Evolutionary conservation across 768 basidiomycete species (phyloP), one percentile per base, ranked within the genome.

Genomic region (Panaeolus cyanescens): DNA sequence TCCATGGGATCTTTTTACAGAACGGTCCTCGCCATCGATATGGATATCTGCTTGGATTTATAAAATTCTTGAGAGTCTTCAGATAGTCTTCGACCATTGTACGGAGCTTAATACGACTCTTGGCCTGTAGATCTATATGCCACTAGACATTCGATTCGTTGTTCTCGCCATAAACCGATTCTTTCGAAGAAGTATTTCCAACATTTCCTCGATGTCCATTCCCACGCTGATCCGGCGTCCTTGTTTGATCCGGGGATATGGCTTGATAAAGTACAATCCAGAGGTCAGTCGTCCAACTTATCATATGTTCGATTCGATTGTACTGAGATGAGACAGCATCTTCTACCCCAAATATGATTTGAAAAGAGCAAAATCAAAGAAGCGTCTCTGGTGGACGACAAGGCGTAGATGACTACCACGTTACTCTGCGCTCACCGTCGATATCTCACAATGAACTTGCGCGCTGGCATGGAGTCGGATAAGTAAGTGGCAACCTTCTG

Each of bases 181-280:
- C 9, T 3, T 50, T 50, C 10, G 5, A 8, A 7, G 33, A 34
- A 34, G 33, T 34, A 25, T 2, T 4, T 25, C 17, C 25, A 25
- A 50, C 45, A 10, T 42, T 42, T 42, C 12, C 36, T n/a, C n/a
- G n/a, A n/a, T n/a, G n/a, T n/a, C n/a, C n/a, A n/a, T 37, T 50
- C 45, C 30, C 45, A 50, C 45, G 25, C 17, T 50, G 45, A 50
- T 28, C 30, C 25, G 45, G 25, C 15, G 30, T 50, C 10, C 45
- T 28, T 28, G 45, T 50, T 50, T 50, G 45, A 50, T 50, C 45
- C 45, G 45, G 45, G 45, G 45, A 25, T n/a, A n/a, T n/a, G n/a
- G n/a, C n/a, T n/a, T n/a, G n/a, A n/a, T 50, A 50, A 28, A 0
- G 15, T 28, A 22, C 45, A 10, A 13, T 17, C 13, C 15, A 20